Percentiles rank a stretch among this genome's conserved stretches.
These are phyloP conservation scores for Hydnomerulius pinastri DNA, from an alignment of 768 basidiomycete genomes.

Conservation along the genomic window DNA sequence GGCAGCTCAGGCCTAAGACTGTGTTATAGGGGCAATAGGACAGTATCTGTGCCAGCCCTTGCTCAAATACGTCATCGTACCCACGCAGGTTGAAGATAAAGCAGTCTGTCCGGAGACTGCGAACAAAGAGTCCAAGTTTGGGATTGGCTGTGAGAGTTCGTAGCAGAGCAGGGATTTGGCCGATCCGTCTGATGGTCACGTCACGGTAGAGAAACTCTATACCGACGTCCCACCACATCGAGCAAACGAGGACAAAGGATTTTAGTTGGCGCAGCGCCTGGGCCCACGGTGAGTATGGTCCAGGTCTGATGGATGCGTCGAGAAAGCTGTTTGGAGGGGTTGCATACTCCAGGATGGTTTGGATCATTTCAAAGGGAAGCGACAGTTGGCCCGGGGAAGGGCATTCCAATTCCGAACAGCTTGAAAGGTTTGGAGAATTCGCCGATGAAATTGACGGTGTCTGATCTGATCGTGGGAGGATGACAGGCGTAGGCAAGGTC, in stretches of 20 bases:
- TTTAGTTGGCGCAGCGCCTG: conserved; percentile 21
- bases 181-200: conserved; percentile 25
- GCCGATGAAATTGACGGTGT: too few relatives aligned
- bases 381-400: neutral
- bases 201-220: conserved; percentile 27
- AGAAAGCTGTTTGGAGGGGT: conserved; percentile 27
- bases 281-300: conserved; percentile 25
- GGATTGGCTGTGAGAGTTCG: conserved; percentile 15
- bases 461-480: too few relatives aligned
- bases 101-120: neutral
- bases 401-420: too few relatives aligned
- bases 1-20: neutral
- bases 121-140: conserved; percentile 9
- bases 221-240: conserved; percentile 25
- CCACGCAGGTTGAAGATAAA: neutral
- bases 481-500: too few relatives aligned
- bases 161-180: conserved; percentile 24
- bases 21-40: neutral
- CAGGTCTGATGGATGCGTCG: conserved; percentile 9
- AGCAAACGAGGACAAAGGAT: conserved; percentile 25
- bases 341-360: conserved; percentile 22
- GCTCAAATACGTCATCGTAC: neutral
- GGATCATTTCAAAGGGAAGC: conserved; percentile 20
- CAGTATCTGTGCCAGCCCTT: neutral
- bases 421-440: too few relatives aligned